Evolutionary conservation across 495 filamentous ascomycete species (phyloP).

Genomic region (Bathelium albidoporum): DNA sequence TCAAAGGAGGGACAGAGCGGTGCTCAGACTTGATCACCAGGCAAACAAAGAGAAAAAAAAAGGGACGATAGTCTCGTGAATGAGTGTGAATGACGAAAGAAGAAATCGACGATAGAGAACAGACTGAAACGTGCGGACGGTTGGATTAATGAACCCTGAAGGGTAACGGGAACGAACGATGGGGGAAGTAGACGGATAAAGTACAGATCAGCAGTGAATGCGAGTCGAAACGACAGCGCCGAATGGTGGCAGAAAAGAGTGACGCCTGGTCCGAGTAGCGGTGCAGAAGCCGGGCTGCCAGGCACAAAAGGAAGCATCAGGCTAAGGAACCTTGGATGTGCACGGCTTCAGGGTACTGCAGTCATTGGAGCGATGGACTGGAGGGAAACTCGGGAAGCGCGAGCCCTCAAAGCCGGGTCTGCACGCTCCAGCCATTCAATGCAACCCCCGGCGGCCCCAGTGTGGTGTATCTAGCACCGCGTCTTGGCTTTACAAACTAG

Average conservation of each 20-base stretch:
- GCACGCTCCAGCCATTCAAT: conserved; percentile 5
- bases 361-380: conserved; percentile 1
- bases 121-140: background rate
- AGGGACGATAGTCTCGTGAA: conserved; percentile 1
- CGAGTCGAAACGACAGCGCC: background rate
- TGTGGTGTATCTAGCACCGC: background rate
- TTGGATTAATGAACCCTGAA: conserved; percentile 7
- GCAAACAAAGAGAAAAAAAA: conserved; percentile 6
- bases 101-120: conserved; percentile 4
- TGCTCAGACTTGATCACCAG: background rate
- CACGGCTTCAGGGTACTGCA: background rate
- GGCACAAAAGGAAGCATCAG: conserved; percentile 5
- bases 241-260: background rate
- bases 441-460: conserved; percentile 1
- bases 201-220: conserved; percentile 2
- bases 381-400: background rate
- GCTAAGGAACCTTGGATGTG: background rate
- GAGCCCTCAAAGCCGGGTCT: background rate
- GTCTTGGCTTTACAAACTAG: background rate
- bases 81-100: conserved; percentile 4
- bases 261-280: conserved; percentile 1
- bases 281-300: conserved; percentile 1
- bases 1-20: background rate
- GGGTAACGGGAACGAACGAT: conserved; percentile 1
- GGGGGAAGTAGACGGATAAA: conserved; percentile 1